Evolutionary conservation across 2,329 filamentous ascomycete genomes (phyloP).

Genomic region (Diaporthe citri): DNA sequence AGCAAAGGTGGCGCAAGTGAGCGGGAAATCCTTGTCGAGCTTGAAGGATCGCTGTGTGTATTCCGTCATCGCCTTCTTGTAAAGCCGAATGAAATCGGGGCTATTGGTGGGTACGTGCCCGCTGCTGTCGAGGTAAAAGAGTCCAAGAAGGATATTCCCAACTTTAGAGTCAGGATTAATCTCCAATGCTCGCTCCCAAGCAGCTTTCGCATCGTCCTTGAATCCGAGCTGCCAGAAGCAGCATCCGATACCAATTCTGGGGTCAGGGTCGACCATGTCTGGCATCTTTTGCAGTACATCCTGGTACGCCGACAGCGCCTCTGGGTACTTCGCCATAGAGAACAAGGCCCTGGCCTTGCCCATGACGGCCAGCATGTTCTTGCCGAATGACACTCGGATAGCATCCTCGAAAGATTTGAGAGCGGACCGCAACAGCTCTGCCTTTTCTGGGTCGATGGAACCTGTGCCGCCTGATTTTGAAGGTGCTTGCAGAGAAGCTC

Average conservation of each 20-base stretch:
- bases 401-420: constrained; percentile 96
- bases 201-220: constrained; percentile 90
- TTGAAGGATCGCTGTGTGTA: constrained; percentile 96
- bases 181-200: constrained; percentile 90
- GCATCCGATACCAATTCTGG: constrained; percentile 93
- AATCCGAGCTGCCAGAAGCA: constrained; percentile 97
- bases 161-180: constrained; percentile 87
- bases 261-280: constrained; percentile 90
- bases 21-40: constrained; percentile 88
- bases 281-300: constrained; percentile 88
- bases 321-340: constrained; percentile 86
- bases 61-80: constrained; percentile 94
- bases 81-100: constrained; percentile 84
- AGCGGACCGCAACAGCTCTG: constrained; percentile 85
- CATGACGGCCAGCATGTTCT: constrained; percentile 92
- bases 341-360: constrained; percentile 90
- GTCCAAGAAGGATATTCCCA: constrained; percentile 88
- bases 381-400: constrained; percentile 83
- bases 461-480: constrained; percentile 74
- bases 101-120: constrained; percentile 86
- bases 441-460: constrained; percentile 77
- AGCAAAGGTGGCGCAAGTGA: constrained; percentile 92
- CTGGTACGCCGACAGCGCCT: constrained; percentile 88
- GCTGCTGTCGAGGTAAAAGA: constrained; percentile 91
- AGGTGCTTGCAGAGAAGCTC: constrained; percentile 85